These are phyloP conservation scores for Hemerocallis citrina DNA, from an alignment of 106 monocot species.

Conservation along the genomic window DNA sequence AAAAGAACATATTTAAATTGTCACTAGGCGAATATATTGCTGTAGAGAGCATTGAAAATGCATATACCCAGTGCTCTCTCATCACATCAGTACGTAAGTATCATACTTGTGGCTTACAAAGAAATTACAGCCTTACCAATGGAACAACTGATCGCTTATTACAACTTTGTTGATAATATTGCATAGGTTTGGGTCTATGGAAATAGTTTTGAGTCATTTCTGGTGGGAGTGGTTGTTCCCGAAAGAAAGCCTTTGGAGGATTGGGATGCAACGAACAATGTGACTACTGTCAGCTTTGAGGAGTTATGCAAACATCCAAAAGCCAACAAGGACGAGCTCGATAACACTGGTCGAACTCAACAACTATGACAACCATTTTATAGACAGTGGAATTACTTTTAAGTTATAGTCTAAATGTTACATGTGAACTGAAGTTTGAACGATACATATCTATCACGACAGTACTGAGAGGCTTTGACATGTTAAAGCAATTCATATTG, in stretches of 20 bases:
- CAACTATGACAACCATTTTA: slow-evolving; percentile 31
- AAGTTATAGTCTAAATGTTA: background rate
- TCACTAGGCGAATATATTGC: slow-evolving; percentile 96
- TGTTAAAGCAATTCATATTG: slow-evolving; percentile 78
- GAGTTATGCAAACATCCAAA: slow-evolving; percentile 61
- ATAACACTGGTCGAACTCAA: slow-evolving; percentile 46
- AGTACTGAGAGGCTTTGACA: slow-evolving; percentile 90
- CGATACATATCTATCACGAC: background rate
- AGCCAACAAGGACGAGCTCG: slow-evolving; percentile 62
- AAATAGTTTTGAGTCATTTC: slow-evolving; percentile 87
- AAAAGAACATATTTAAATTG: slow-evolving; percentile 96
- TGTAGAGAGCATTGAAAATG: slow-evolving; percentile 72
- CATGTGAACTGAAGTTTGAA: background rate
- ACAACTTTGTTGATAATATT: background rate
- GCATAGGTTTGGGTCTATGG: slow-evolving; percentile 86
- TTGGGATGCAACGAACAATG: slow-evolving; percentile 64
- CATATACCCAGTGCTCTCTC: slow-evolving; percentile 54
- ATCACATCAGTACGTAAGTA: slow-evolving; percentile 35
- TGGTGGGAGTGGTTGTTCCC: slow-evolving; percentile 76
- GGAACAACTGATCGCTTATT: background rate
- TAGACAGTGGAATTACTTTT: background rate
- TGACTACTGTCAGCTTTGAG: slow-evolving; percentile 38
- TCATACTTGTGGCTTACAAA: no score
- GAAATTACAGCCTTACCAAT: no score
- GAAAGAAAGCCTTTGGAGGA: slow-evolving; percentile 69